Conservation (phyloP, 2,329 filamentous ascomycete species). For the Colletotrichum sp. region DNA sequence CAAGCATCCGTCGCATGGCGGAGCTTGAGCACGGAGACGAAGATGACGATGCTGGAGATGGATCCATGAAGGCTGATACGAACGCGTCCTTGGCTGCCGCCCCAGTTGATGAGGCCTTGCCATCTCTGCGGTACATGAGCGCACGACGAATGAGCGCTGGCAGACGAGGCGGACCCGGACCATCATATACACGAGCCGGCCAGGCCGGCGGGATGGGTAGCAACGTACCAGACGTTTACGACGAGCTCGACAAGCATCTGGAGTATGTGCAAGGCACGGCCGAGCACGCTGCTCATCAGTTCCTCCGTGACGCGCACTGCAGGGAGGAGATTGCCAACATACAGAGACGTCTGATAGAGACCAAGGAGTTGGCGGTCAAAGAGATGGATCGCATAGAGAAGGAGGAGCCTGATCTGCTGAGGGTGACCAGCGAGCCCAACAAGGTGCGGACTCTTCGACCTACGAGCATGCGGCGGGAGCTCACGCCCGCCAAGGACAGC, state of each 20-base stretch:
- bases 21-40: slow-evolving; percentile 55
- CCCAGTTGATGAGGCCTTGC: slow-evolving; percentile 32
- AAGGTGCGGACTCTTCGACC: slow-evolving; percentile 56
- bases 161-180: slow-evolving; percentile 26
- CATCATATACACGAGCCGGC: slow-evolving; percentile 7
- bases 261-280: slow-evolving; percentile 83
- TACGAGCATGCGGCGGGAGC: slow-evolving; percentile 57
- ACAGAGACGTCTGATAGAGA: slow-evolving; percentile 66
- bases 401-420: slow-evolving; percentile 54
- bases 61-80: slow-evolving; percentile 14
- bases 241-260: slow-evolving; percentile 77
- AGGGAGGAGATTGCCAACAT: slow-evolving; percentile 76
- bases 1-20: slow-evolving; percentile 65
- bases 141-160: slow-evolving; percentile 33
- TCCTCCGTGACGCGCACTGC: slow-evolving; percentile 87
- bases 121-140: slow-evolving; percentile 46
- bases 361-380: slow-evolving; percentile 64
- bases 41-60: slow-evolving; percentile 43
- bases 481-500: slow-evolving; percentile 29
- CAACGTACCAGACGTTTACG: slow-evolving; percentile 59
- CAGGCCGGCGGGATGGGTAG: slow-evolving; percentile 23
- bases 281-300: slow-evolving; percentile 87
- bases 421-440: slow-evolving; percentile 40
- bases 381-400: slow-evolving; percentile 62
- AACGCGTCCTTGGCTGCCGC: slow-evolving; percentile 1